Evolutionary conservation across 176 grass and related monocot species (phyloP).

Genomic region (Phyllostachys edulis): DNA sequence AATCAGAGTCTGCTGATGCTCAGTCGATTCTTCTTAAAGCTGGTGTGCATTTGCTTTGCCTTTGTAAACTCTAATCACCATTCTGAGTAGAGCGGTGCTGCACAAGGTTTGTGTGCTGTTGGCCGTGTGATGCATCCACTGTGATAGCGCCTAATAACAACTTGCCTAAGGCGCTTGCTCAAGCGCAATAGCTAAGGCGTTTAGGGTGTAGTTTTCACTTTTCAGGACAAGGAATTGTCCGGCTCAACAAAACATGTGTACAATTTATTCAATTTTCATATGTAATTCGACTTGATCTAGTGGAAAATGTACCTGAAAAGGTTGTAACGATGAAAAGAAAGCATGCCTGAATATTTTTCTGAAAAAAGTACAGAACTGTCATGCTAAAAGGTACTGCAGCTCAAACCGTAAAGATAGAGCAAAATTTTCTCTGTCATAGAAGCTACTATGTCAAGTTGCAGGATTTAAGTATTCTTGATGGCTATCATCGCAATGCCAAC

Average conservation of each 20-base stretch:
- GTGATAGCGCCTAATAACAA: not conserved
- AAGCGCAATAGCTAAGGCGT: not conserved
- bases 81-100: not conserved
- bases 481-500: not conserved
- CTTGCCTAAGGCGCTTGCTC: not conserved
- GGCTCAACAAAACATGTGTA: not conserved
- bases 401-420: not conserved
- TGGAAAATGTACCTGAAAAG: not conserved
- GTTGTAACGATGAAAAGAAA: not conserved
- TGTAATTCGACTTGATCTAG: not conserved
- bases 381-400: not conserved
- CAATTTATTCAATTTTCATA: not conserved
- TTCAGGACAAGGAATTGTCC: not conserved
- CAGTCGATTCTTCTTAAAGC: not conserved
- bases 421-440: not conserved
- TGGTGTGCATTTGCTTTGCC: not conserved
- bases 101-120: not conserved
- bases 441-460: not conserved
- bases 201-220: not conserved
- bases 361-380: not conserved
- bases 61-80: not conserved
- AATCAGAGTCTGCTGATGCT: not conserved
- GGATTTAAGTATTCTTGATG: not conserved
- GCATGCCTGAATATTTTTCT: not conserved
- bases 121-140: not conserved